Evolutionary conservation across 306 rosid genomes (phyloP).

Genomic region (Erythrophleum fordii): DNA sequence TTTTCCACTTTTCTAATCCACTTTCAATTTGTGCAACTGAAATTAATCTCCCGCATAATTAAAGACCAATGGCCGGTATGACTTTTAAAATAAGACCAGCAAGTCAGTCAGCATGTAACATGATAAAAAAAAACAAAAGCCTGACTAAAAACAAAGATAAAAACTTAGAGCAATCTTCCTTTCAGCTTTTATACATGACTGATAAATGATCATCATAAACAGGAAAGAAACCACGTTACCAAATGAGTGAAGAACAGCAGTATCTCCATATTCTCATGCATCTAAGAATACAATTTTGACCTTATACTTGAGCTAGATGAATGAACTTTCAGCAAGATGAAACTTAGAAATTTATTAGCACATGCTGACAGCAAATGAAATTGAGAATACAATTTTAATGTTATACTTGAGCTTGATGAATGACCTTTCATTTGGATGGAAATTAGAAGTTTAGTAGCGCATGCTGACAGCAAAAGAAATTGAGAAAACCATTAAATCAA

Average conservation of each 20-base stretch:
- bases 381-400: background rate
- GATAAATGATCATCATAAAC: no score
- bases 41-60: background rate
- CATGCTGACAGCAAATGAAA: no score
- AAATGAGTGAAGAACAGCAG: no score
- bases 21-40: background rate
- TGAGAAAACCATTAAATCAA: background rate
- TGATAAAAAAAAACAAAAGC: background rate
- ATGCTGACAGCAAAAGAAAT: background rate
- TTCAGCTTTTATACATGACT: no score
- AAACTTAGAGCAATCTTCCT: background rate
- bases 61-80: constrained; percentile 14
- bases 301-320: no score
- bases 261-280: no score
- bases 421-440: background rate
- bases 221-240: no score
- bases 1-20: no score
- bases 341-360: no score
- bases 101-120: background rate
- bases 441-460: background rate
- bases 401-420: constrained; percentile 6
- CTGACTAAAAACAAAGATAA: background rate
- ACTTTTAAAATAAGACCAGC: background rate
- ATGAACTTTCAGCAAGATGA: no score
- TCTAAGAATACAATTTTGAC: no score